Evolutionary conservation across 139 green algal species (phyloP), one percentile per base, ranked within the genome.

Genomic region (Micractinium sp.): DNA sequence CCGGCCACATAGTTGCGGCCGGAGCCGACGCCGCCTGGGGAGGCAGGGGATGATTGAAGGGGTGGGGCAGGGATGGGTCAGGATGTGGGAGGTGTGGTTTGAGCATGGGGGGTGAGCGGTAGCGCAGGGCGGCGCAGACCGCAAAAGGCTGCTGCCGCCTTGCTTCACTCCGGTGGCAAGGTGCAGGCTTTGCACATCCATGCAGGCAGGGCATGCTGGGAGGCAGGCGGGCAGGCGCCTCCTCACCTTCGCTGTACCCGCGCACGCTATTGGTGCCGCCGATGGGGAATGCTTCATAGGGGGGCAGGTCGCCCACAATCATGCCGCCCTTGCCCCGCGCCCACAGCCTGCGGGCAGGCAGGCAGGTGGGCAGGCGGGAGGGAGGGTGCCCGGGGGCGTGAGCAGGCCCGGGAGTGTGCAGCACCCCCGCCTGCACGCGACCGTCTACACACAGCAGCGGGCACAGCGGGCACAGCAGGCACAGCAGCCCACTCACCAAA

Each of bases 241-340:
- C 23, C 23, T 22, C 19, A 90, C 88, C 97, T 85, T 99, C 98
- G n/a, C 71, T 91, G 88, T 98, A 98, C 0, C 96, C 97, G 0
- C 97, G 93, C 85, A 99, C 97, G 36, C 87, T 95, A 89, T 99
- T 98, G 85, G 96, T 98, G 53, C 97, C 96, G 13, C 98, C 98
- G 60, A 99, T 97, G 31, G 97, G 95, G 88, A 99, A 99, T 15
- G 98, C 97, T 92, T 99, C 98, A 88, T 99, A 99, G 31, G 98
- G 97, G 4, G 98, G 98, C 77, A 99, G 87, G 90, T 99, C 97
- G 0, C 97, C 98, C 31, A 98, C 63, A 27, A 97, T 95, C 16
- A 87, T 67, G 27, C 96, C 96, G 7, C 92, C 96, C 47, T 94
- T 93, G 20, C 88, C 93, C 13, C 87, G 89, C 36, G 94, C 86